Base-by-base conservation (phyloP, 179 eudicot species). In the Sideroxylon spinosum region DNA sequence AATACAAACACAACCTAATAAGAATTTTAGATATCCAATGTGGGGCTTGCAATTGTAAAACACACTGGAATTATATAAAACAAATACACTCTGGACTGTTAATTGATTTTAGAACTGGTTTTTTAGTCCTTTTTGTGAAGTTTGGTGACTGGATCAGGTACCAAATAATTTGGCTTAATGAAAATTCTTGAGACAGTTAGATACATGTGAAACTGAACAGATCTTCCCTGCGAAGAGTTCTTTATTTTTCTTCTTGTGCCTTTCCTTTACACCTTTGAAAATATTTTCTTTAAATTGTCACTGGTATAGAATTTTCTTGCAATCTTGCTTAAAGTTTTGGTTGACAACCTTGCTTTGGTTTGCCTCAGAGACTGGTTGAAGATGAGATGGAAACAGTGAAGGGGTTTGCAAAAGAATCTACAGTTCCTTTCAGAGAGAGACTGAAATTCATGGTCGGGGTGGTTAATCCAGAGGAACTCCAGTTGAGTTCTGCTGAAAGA, bases 381-480 rank as follows among this genome's bases (percentile, higher is more conserved):
- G 90, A 92, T 82, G 97, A 92, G 61, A 78, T 76, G 84, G 97
- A 92, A 85, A 87, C 83, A 26, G 84, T 84, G 32, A 90, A 87
- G 75, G 88, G 94, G 66, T 92, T 92, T 76, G 79, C 91, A 19
- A 88, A 81, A 79, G 94, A 90, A 62, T 79, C 75, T 48, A n/a
- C 66, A 22, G 85, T 88, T 79, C 87, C 93, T 80, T 88, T 80
- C 75, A 86, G 97, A 82, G 97, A 92, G 63, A 89, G 94, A 80
- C 86, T 90, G 11, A 92, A 92, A 65, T 87, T 92, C 49, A 79
- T 92, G 82, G 94, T 85, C 9, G 91, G 94, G 19, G 80, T 90
- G 14, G 89, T 85, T 9, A 92, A 92, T 87, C 93, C 91, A n/a
- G 97, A 92, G 65, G 97, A 90, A 57, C 91, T 92, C 53, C 71